A percentile compares a stretch with the other conserved stretches of the same genome.
Evolutionary conservation across 2,329 filamentous ascomycete species (phyloP).

Genomic region (Colletotrichum theobromicola): DNA sequence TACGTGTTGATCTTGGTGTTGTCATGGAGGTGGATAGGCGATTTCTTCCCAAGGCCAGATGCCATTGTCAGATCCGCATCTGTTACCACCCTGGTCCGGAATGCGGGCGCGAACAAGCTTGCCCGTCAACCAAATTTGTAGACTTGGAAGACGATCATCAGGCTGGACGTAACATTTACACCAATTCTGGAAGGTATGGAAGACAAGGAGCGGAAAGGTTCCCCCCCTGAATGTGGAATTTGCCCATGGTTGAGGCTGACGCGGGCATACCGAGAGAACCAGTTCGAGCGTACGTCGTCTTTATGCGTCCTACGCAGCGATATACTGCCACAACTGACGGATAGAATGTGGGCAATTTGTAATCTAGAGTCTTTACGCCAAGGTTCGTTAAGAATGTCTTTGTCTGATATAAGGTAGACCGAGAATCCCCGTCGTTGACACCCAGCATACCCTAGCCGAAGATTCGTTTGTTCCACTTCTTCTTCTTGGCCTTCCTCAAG

Average conservation of each 20-base stretch:
- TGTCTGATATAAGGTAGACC: neutral
- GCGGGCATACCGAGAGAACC: neutral
- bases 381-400: neutral
- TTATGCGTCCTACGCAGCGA: neutral
- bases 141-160: neutral
- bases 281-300: neutral
- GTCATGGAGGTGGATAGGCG: neutral
- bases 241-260: neutral
- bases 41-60: neutral
- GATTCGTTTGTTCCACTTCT: neutral
- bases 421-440: neutral
- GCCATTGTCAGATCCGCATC: neutral
- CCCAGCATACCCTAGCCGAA: neutral
- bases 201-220: neutral
- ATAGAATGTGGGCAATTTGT: neutral
- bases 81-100: neutral
- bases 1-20: neutral
- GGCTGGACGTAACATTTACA: neutral
- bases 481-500: neutral
- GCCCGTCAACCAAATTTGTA: neutral
- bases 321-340: neutral
- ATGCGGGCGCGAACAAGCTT: conserved; percentile 4
- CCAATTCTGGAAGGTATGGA: neutral
- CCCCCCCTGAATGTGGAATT: neutral
- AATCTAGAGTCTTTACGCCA: neutral